Conservation (phyloP, 148 eudicot species). For the Polygonum aviculare region DNA sequence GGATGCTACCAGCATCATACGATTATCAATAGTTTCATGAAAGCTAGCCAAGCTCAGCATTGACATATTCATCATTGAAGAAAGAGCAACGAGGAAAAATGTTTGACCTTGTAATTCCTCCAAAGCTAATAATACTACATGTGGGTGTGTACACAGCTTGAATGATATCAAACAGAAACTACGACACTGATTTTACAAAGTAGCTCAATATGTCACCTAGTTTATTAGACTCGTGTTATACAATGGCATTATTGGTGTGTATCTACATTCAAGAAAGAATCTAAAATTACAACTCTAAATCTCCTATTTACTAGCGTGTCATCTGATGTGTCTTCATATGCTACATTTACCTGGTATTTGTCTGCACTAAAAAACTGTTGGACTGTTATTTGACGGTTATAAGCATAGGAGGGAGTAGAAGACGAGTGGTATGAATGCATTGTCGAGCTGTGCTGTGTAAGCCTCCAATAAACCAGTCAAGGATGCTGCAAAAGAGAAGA, state of each 20-base stretch:
- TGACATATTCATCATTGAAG: background rate
- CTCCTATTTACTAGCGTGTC: background rate
- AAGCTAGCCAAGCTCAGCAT: background rate
- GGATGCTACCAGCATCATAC: background rate
- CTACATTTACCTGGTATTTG: background rate
- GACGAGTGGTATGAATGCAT: conserved; percentile 93
- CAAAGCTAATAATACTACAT: too few species aligned
- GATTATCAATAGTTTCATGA: background rate
- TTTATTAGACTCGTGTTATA: background rate
- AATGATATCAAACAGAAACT: background rate
- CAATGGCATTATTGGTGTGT: background rate
- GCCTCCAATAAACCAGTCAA: conserved; percentile 92
- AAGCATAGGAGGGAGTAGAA: conserved; percentile 87
- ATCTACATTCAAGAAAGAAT: background rate
- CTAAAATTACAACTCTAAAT: background rate
- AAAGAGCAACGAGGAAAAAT: background rate
- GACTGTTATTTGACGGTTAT: conserved; percentile 15
- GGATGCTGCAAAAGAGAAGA: conserved; percentile 70
- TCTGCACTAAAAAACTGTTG: background rate
- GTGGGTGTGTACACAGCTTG: background rate
- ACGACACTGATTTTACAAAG: background rate
- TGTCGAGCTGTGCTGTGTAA: conserved; percentile 94
- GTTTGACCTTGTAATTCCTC: background rate
- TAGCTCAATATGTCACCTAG: background rate
- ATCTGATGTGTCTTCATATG: background rate